Base-by-base conservation (phyloP, 192 early-diverging fungal genomes). In the Linnemannia elongata region DNA sequence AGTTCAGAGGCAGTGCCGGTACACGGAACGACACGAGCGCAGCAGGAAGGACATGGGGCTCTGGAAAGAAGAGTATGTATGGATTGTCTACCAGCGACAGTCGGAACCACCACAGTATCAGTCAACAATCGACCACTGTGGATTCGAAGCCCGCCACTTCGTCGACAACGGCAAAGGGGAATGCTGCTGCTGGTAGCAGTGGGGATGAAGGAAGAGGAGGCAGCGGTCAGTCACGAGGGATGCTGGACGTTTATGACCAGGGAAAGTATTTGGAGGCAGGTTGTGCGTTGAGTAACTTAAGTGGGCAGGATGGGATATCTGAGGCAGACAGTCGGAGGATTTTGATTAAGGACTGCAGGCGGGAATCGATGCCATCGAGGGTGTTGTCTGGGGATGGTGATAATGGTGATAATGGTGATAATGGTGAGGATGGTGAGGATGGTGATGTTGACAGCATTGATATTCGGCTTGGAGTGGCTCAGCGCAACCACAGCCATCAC, bases 301-400 rank as follows among this genome's bases (percentile, higher is more conserved):
- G 52, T 55, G 52, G 18, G 8, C 6, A 55, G 22, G 52, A 74
- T 35, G 80, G 69, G 47, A 7, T 86, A 8, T 86, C 80, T 38
- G 45, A 68, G 9, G 20, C 75, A 4, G 84, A 86, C 38, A 81
- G 79, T 27, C 77, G 71, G 39, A 75, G 84, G 1, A 74, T 76
- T 7, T 44, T 86, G 54, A 86, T 38, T 45, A 27, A 38, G 17
- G 75, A 86, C 20, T 81, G 57, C 42, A 75, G 79, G 15, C 72
- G 49, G 17, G 83, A 74, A 13, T 66, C 75, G 4, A 13, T 49
- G 3, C 49, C 72, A 6, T 76, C 83, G 49, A 57, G n/a, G 15
- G 44, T 54, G 36, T 24, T 30, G 6, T 76, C 77, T 0, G 75
- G 77, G 22, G 81, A 71, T 12, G 57, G 69, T 9, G 55, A 27